Conservation (phyloP, 2,329 filamentous ascomycete genomes). For the Cladosporium velox region DNA sequence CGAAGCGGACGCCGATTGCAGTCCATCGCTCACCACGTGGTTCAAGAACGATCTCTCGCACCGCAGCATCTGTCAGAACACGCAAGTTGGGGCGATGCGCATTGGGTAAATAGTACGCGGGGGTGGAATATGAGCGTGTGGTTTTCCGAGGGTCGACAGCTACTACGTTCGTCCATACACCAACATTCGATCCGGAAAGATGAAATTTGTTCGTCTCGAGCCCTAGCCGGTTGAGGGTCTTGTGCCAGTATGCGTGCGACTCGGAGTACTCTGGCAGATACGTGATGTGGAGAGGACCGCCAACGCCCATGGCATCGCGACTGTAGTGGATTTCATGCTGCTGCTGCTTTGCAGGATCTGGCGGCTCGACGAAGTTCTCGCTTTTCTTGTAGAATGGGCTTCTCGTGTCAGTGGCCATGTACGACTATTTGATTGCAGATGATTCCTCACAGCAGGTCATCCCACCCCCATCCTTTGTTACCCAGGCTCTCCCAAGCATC, state of each 20-base stretch:
- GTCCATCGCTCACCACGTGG: neutral
- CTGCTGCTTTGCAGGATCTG: neutral
- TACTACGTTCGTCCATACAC: constrained; percentile 51
- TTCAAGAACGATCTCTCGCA: neutral
- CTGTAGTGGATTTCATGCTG: constrained; percentile 35
- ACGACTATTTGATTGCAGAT: too few relatives aligned
- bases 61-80: neutral
- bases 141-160: constrained; percentile 54
- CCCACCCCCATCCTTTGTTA: constrained; percentile 44
- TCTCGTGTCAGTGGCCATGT: too few relatives aligned
- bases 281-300: neutral
- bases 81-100: neutral
- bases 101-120: constrained; percentile 2
- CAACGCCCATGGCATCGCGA: constrained; percentile 1
- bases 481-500: constrained; percentile 40
- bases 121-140: constrained; percentile 48
- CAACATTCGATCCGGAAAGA: constrained; percentile 53
- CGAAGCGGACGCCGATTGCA: neutral
- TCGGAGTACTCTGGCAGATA: neutral
- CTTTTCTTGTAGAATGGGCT: constrained; percentile 35
- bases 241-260: constrained; percentile 1
- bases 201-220: constrained; percentile 31
- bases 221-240: neutral
- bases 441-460: constrained; percentile 32
- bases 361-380: constrained; percentile 22